Evolutionary conservation across 768 basidiomycete species (phyloP).

Genomic region (Lactarius quietus): DNA sequence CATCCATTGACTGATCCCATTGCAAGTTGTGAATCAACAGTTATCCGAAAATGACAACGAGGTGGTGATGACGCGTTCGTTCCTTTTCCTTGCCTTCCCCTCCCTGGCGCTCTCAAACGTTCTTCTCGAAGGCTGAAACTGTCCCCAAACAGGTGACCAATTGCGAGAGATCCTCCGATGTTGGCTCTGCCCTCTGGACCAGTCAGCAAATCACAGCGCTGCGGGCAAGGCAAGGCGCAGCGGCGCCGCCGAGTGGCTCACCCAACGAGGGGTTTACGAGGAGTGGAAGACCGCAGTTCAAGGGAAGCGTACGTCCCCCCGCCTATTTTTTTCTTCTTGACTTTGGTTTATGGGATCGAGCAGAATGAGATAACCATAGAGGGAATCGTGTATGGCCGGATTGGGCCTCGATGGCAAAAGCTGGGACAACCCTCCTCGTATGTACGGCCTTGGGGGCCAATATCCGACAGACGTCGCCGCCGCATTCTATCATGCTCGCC

Average conservation of each 20-base stretch:
- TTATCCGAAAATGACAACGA: not conserved
- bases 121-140: not conserved
- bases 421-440: not conserved
- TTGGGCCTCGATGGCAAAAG: too few relatives aligned
- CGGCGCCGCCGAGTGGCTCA: conserved; percentile 2
- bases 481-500: not conserved
- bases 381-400: too few relatives aligned
- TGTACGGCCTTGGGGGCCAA: not conserved
- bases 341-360: not conserved
- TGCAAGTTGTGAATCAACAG: not conserved
- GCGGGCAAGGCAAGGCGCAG: not conserved
- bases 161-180: not conserved
- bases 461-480: not conserved
- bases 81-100: not conserved
- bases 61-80: conserved; percentile 8
- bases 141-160: not conserved
- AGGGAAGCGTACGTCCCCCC: not conserved
- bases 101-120: not conserved
- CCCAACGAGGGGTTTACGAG: not conserved
- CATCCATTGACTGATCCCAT: not conserved
- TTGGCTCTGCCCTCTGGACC: conserved; percentile 14
- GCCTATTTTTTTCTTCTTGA: not conserved
- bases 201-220: conserved; percentile 2
- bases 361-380: not conserved
- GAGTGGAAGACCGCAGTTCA: conserved; percentile 6